Conservation (phyloP, 78 protist species). For the Anaeramoeba ignava region DNA sequence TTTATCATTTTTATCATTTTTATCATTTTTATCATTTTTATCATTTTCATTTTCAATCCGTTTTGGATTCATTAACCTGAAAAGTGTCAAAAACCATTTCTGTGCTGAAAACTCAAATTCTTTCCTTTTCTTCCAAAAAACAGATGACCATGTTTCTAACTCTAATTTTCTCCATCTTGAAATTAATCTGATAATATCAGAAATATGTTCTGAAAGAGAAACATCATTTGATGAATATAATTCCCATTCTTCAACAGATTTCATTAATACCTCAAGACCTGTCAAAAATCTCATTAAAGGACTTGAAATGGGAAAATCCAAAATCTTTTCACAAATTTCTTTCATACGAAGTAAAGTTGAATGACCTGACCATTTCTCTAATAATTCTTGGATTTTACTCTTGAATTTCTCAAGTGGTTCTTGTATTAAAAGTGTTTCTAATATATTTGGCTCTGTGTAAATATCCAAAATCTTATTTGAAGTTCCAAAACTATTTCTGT, state of each 20-base stretch:
- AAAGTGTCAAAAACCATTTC: background rate
- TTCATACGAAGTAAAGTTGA: background rate
- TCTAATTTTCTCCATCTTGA: slow-evolving; percentile 47
- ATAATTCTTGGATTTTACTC: background rate
- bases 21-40: background rate
- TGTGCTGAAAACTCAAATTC: background rate
- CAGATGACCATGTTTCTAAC: slow-evolving; percentile 29
- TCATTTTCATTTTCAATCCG: background rate
- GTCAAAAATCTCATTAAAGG: background rate
- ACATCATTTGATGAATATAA: background rate
- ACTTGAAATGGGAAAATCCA: background rate
- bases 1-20: background rate
- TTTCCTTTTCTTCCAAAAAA: background rate
- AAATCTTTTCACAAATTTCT: background rate
- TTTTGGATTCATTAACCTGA: background rate
- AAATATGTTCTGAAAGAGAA: background rate
- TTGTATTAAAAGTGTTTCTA: background rate
- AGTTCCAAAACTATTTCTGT: background rate
- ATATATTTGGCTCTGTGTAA: background rate
- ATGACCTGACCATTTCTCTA: background rate
- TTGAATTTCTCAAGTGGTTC: background rate
- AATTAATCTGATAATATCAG: slow-evolving; percentile 17
- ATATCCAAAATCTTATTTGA: background rate
- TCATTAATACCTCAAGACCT: background rate
- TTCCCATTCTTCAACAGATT: background rate